Base-by-base conservation (phyloP, 257 asterid species). In the Forsythia viridissima region DNA sequence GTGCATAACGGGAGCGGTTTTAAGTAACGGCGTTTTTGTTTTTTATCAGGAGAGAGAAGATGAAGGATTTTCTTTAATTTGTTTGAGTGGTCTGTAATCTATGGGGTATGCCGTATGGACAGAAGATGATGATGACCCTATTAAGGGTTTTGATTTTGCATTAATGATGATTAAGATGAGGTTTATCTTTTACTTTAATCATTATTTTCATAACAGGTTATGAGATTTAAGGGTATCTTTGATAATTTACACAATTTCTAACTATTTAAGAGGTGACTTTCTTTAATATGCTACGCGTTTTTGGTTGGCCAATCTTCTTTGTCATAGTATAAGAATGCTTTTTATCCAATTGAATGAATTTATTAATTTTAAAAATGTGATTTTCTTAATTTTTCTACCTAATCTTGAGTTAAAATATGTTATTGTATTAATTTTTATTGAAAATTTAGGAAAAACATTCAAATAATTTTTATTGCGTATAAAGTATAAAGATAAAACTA, bases 81-180 rank as follows among this genome's bases (percentile, higher is more conserved):
- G 9, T 21, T 57, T 57, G 34, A 57, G 66, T 57, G 67, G 67
- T 57, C 67, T 57, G 67, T 57, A 57, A 57, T 57, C 67, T 57
- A 57, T 30, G 70, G 70, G 70, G 39, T 21, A 63, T 21, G 37
- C 70, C 39, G 70, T 63, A 63, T 63, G 70, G 70, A 11, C 70
- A 63, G 70, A 63, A 63, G 70, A 63, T 63, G 38, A 63, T 63
- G 70, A 63, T 63, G 70, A 63, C 70, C 70, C 70, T 63, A 63
- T 63, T 63, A 63, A n/a, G 38, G 70, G 36, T 63, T 63, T 63
- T 63, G 70, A 63, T 63, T 63, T 24, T 63, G 16, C 70, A 30
- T 63, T 63, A 63, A 30, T 21, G 38, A 63, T 63, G 70, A 21
- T 63, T 63, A 63, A 63, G 39, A 21, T 8, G 70, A 63, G 70